Evolutionary conservation across 1,139 yeast species (phyloP).

Genomic region (Pichia sorboxylosa): DNA sequence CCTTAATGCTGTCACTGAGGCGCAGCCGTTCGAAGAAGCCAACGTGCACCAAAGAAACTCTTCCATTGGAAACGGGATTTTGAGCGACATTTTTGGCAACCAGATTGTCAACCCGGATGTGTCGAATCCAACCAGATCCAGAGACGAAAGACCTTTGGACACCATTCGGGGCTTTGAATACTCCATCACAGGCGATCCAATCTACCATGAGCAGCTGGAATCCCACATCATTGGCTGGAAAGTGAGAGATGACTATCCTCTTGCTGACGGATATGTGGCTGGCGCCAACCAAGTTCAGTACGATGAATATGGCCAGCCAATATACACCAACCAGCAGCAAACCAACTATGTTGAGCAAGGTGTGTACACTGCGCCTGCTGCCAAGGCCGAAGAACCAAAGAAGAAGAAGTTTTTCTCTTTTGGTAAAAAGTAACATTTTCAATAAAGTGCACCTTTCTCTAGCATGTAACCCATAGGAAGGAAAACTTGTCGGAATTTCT

Average conservation of each 20-base stretch:
- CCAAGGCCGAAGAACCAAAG: conserved; percentile 41
- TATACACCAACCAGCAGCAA: conserved; percentile 15
- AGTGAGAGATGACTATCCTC: conserved; percentile 45
- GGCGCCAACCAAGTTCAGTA: conserved; percentile 17
- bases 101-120: conserved; percentile 65
- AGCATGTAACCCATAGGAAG: too few species aligned
- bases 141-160: conserved; percentile 93
- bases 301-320: conserved; percentile 22
- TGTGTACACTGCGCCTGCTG: conserved; percentile 50
- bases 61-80: conserved; percentile 28
- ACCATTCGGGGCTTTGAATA: conserved; percentile 89
- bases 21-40: conserved; percentile 83
- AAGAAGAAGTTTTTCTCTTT: conserved; percentile 56
- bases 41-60: conserved; percentile 31
- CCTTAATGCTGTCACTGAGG: conserved; percentile 82
- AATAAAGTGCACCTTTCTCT: too few species aligned
- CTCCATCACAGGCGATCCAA: conserved; percentile 77
- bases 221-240: conserved; percentile 71
- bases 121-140: conserved; percentile 81
- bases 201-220: conserved; percentile 71
- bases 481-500: too few species aligned
- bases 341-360: conserved; percentile 36
- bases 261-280: conserved; percentile 26
- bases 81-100: conserved; percentile 77
- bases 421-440: conserved; percentile 55